Base-by-base conservation (phyloP, 2,329 filamentous ascomycete species). In the Beauveria sp. region DNA sequence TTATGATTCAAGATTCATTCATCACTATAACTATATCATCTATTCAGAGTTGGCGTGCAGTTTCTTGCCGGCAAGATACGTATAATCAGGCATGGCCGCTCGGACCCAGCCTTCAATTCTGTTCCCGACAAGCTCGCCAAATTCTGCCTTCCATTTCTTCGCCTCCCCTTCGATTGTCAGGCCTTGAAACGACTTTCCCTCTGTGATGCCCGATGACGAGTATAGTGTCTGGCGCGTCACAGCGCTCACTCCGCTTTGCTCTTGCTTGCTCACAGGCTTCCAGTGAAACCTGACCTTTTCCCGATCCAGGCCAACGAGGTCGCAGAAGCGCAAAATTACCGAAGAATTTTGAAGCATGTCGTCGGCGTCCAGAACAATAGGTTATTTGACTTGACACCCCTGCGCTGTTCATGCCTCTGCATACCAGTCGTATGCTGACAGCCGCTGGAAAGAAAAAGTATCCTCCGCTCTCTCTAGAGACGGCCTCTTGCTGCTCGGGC, bases 91-190 rank as follows among this genome's bases (percentile, higher is more conserved):
- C 61, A 64, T 60, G 9, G 61, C 61, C 1, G 26, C 57, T 10
- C 61, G 44, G 12, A 63, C 63, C 59, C 41, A 62, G 20, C 46
- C 26, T 41, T 61, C 61, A 5, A 64, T 30, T 30, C 51, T 59
- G 20, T 10, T 24, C 12, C 54, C 61, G 3, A 41, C 20, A 14
- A 48, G 56, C n/a, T 62, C 55, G 9, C 61, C 63, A 62, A 64
- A 63, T 46, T 64, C 63, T 10, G 16, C 51, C 52, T 53, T 58
- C 64, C 64, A 65, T 57, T 63, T 62, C 26, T 54, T 37, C 5
- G 50, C 63, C 61, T 64, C 58, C 5, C 20, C 46, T 28, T 61
- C 59, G 10, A 65, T 63, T 6, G 61, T 57, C n/a, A 65, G 41
- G 5, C 63, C 24, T 0, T 61, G 62, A 14, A 61, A 62, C 6